A percentile compares a stretch with the other conserved stretches of the same genome.
These are phyloP conservation scores for Diaporthe ampelina DNA, from an alignment of 2,329 filamentous ascomycete genomes.

Conservation along the genomic window DNA sequence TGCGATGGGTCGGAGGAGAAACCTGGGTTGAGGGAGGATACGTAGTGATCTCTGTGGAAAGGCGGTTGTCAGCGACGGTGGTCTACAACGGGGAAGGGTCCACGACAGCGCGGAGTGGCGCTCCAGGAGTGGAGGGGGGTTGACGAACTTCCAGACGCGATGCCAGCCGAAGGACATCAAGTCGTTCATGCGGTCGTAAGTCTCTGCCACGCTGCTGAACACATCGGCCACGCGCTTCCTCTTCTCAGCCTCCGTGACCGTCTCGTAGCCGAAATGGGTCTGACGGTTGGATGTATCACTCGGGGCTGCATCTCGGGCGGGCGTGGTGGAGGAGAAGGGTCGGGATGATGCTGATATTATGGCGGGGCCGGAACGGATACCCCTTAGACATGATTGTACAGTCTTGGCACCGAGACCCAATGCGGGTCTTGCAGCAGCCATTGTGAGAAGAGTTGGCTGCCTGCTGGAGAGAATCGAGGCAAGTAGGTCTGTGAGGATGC, in stretches of 20 bases:
- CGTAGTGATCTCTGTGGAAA: conserved; percentile 82
- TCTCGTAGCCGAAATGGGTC: conserved; percentile 94
- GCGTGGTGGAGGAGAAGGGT: conserved; percentile 31
- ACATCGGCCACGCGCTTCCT: conserved; percentile 80
- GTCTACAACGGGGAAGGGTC: background rate
- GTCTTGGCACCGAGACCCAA: conserved; percentile 28
- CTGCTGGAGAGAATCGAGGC: background rate
- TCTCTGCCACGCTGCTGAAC: conserved; percentile 94
- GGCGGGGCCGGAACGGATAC: conserved; percentile 22
- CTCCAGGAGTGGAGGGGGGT: background rate
- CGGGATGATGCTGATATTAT: conserved; percentile 33
- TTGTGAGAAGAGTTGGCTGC: conserved; percentile 18
- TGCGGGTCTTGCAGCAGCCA: conserved; percentile 33
- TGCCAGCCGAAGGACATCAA: conserved; percentile 98
- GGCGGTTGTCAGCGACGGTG: conserved; percentile 35
- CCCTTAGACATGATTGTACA: conserved; percentile 34
- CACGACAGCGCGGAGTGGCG: background rate
- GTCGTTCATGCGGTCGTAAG: conserved; percentile 99
- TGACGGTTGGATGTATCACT: conserved; percentile 62
- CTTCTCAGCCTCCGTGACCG: conserved; percentile 85
- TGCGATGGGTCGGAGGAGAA: conserved; percentile 58
- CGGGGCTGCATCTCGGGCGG: conserved; percentile 16
- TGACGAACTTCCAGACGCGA: conserved; percentile 85
- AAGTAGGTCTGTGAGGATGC: background rate
- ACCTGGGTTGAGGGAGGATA: conserved; percentile 90